These are phyloP conservation scores for Diophrys sp. DNA, from an alignment of 73 alveolate species.

Conservation along the genomic window DNA sequence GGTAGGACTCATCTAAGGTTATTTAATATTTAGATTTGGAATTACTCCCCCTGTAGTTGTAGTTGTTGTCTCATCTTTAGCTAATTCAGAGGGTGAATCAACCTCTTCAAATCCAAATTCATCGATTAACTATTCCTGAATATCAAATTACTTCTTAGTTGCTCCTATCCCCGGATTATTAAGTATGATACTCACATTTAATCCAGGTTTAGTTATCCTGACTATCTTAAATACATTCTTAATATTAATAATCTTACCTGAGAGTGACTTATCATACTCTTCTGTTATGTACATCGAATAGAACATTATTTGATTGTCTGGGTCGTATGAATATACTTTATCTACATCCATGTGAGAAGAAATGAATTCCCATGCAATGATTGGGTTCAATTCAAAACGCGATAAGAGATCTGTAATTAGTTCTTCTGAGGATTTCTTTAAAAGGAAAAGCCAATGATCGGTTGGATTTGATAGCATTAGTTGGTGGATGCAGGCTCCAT, in stretches of 20 bases:
- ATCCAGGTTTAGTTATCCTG: neutral
- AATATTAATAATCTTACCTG: neutral
- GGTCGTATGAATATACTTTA: neutral
- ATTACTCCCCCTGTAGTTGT: no score
- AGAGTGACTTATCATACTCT: no score
- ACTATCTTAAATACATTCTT: neutral
- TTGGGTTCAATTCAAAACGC: neutral
- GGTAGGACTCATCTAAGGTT: no score
- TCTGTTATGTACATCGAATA: neutral
- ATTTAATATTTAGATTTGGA: no score
- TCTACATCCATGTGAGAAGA: neutral
- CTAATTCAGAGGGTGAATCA: neutral
- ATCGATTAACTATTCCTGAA: neutral
- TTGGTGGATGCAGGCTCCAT: neutral
- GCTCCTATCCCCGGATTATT: neutral
- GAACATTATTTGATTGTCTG: neutral
- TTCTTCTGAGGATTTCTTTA: neutral
- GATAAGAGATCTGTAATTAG: neutral
- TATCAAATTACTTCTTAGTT: neutral
- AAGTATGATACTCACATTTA: no score
- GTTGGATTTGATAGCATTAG: neutral
- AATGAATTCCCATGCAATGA: neutral
- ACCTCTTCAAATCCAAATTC: neutral
- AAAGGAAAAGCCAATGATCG: neutral
- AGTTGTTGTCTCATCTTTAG: neutral